phyloP scores from a whole-genome alignment of 805 yeast genomes.

The Lipomyces spencermartinsiae region DNA sequence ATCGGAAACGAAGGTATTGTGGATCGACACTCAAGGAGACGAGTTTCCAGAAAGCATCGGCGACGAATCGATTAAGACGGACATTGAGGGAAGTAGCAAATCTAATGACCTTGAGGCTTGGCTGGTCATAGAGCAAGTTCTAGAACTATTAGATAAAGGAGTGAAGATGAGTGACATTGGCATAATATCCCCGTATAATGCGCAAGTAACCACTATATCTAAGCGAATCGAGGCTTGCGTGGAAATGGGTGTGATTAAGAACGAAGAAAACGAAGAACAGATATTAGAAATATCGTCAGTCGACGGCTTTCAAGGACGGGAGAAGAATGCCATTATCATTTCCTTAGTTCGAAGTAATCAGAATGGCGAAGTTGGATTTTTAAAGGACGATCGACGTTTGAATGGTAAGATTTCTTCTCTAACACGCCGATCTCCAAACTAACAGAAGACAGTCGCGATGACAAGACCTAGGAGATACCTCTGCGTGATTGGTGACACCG shows the following conservation, averaged over 20 bases:
- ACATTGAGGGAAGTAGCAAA: slow-evolving; percentile 55
- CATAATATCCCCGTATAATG: slow-evolving; percentile 86
- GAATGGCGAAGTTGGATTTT: slow-evolving; percentile 74
- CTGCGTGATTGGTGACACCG: slow-evolving; percentile 86
- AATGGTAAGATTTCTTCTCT: slow-evolving; percentile 49
- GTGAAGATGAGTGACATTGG: slow-evolving; percentile 70
- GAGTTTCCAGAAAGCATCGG: slow-evolving; percentile 69
- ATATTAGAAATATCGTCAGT: slow-evolving; percentile 82
- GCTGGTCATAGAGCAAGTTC: slow-evolving; percentile 64
- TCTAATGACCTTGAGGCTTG: slow-evolving; percentile 78
- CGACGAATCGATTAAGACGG: slow-evolving; percentile 41
- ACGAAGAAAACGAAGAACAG: slow-evolving; percentile 42
- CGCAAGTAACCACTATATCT: slow-evolving; percentile 75
- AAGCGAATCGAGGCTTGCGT: slow-evolving; percentile 48
- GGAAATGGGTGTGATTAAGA: slow-evolving; percentile 44
- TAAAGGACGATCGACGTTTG: slow-evolving; percentile 76
- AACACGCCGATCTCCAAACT: background rate
- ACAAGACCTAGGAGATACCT: slow-evolving; percentile 87
- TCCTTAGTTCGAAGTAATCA: slow-evolving; percentile 84
- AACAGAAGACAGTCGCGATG: slow-evolving; percentile 68
- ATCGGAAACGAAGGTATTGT: slow-evolving; percentile 62
- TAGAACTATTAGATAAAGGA: slow-evolving; percentile 57
- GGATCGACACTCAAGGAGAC: slow-evolving; percentile 96
- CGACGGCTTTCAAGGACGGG: slow-evolving; percentile 97
- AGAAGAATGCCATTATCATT: slow-evolving; percentile 82